phyloP scores from a whole-genome alignment of 2,329 filamentous ascomycete genomes.

The Cladosporium sp. region DNA sequence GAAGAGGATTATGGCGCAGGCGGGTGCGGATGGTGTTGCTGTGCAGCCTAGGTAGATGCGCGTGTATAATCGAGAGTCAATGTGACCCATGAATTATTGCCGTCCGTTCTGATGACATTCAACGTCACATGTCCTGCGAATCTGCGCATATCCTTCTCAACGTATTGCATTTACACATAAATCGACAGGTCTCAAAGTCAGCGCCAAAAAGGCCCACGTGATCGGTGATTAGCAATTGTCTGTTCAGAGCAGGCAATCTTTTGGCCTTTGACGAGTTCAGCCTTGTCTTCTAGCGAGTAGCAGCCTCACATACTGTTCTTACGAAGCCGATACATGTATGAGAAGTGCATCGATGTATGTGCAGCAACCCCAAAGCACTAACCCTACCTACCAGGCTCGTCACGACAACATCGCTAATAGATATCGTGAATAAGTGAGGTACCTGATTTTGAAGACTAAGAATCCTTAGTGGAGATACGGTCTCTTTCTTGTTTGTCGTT shows the following conservation, averaged over 20 bases:
- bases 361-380: background rate
- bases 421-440: background rate
- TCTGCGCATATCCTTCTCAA: too few relatives aligned
- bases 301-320: too few relatives aligned
- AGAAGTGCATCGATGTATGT: background rate
- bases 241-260: background rate
- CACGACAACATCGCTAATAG: background rate
- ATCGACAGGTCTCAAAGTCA: too few relatives aligned
- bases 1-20: constrained; percentile 89
- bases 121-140: background rate
- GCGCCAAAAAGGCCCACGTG: too few relatives aligned
- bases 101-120: too few relatives aligned
- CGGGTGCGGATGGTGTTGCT: constrained; percentile 80
- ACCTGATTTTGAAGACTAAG: background rate
- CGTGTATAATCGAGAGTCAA: background rate
- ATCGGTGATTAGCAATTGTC: background rate
- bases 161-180: too few relatives aligned
- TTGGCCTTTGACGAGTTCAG: background rate
- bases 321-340: background rate
- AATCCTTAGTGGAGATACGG: background rate
- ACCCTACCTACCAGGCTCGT: background rate
- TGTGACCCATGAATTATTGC: background rate
- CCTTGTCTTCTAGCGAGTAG: too few relatives aligned
- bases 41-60: constrained; percentile 32
- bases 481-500: too few relatives aligned